Evolutionary conservation across 2,329 filamentous ascomycete genomes (phyloP).

Genomic region (Rhinocladiella similis): DNA sequence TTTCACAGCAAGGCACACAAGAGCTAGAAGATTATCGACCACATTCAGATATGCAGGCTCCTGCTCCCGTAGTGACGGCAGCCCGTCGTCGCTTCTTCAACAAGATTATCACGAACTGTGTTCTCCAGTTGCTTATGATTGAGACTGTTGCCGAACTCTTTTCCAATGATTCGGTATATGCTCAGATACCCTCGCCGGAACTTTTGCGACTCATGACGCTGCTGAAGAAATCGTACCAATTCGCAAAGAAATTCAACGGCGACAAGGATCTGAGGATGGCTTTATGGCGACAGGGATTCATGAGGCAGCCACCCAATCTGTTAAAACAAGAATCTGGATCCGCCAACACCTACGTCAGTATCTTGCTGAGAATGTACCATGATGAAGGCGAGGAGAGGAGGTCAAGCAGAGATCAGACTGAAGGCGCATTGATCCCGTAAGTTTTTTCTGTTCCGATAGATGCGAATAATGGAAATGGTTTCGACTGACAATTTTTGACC

Average conservation of each 20-base stretch:
- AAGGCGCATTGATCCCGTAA: conserved; percentile 82
- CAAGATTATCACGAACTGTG: conserved; percentile 97
- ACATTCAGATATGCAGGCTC: conserved; percentile 73
- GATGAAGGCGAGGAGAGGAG: conserved; percentile 82
- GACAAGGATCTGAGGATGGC: conserved; percentile 94
- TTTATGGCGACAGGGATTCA: conserved; percentile 96
- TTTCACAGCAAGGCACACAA: conserved; percentile 30
- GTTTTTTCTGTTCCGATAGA: conserved; percentile 30
- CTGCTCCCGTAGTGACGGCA: conserved; percentile 87
- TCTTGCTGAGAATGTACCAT: conserved; percentile 95
- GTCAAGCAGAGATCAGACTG: conserved; percentile 77
- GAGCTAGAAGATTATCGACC: conserved; percentile 86
- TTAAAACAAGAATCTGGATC: conserved; percentile 94
- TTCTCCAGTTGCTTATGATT: conserved; percentile 97
- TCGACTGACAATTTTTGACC: not conserved
- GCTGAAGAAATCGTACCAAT: conserved; percentile 93
- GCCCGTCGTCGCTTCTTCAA: conserved; percentile 96
- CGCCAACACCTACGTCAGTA: conserved; percentile 91
- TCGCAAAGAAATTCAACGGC: conserved; percentile 95
- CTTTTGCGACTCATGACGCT: conserved; percentile 90
- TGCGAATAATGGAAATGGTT: not conserved
- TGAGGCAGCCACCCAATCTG: conserved; percentile 97
- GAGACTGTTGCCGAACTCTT: conserved; percentile 99
- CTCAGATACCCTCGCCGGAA: conserved; percentile 85
- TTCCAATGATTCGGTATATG: conserved; percentile 93